Evolutionary conservation across 345 rosid genomes (phyloP).

Genomic region (Citrus glauca): DNA sequence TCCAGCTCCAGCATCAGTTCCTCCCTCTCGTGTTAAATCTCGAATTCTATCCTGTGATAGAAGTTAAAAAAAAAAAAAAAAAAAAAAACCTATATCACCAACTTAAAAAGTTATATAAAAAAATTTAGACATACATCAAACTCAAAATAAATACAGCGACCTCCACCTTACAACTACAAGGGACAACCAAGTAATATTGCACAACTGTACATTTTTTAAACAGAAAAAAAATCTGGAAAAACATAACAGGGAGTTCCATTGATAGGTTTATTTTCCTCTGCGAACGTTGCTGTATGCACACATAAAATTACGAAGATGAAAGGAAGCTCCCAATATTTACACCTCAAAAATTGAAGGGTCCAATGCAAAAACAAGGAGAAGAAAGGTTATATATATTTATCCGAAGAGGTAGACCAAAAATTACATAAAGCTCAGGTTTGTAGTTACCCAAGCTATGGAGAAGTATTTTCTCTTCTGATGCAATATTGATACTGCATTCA

Average conservation of each 20-base stretch:
- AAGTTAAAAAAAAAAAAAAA: not conserved
- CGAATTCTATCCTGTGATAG: constrained; percentile 65
- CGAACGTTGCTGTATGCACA: not conserved
- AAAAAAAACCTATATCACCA: not conserved
- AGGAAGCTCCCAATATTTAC: not conserved
- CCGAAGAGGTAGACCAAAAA: not conserved
- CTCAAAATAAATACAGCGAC: not conserved
- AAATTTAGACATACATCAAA: not conserved
- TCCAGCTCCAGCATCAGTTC: constrained; percentile 34
- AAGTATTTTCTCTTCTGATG: not conserved
- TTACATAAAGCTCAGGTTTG: not conserved
- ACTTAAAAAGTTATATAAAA: not conserved
- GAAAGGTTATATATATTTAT: not conserved
- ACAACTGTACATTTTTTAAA: not conserved
- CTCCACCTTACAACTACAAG: not conserved
- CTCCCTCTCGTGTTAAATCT: constrained; percentile 39
- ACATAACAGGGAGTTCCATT: not conserved
- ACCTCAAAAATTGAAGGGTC: not conserved
- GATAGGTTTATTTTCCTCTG: not conserved
- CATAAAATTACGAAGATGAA: not conserved
- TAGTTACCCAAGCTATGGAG: not conserved
- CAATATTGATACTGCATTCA: not conserved
- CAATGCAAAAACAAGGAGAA: not conserved
- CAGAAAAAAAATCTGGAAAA: not conserved
- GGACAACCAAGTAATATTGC: not conserved